Evolutionary conservation across 2,329 filamentous ascomycete species (phyloP).

Genomic region (Sarocladium kiliense): DNA sequence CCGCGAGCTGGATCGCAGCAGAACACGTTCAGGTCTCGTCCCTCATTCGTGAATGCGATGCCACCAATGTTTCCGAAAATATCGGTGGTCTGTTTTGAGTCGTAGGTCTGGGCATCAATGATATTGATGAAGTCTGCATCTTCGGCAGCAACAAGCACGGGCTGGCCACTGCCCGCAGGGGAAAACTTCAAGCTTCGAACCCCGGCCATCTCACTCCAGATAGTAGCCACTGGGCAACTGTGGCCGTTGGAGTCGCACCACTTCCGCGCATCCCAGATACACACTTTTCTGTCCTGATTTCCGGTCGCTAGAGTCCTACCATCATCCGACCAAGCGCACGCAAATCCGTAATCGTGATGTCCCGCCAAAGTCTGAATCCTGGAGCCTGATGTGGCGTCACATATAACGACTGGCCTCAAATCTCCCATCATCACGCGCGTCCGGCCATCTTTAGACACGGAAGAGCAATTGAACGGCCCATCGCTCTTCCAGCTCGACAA

Average conservation of each 20-base stretch:
- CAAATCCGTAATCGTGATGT: slow-evolving; percentile 68
- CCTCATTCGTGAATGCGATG: slow-evolving; percentile 60
- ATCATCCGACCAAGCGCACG: slow-evolving; percentile 75
- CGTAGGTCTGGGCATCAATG: slow-evolving; percentile 61
- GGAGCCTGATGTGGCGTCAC: slow-evolving; percentile 61
- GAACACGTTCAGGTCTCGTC: slow-evolving; percentile 61
- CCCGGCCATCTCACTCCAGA: slow-evolving; percentile 63
- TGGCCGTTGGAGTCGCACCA: slow-evolving; percentile 52
- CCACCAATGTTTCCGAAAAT: slow-evolving; percentile 74
- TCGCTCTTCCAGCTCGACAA: slow-evolving; percentile 44
- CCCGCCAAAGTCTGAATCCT: slow-evolving; percentile 53
- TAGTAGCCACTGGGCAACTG: slow-evolving; percentile 42
- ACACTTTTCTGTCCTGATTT: slow-evolving; percentile 67
- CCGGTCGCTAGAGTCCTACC: slow-evolving; percentile 72
- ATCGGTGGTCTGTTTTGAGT: slow-evolving; percentile 63
- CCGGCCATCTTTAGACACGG: slow-evolving; percentile 65
- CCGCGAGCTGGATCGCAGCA: slow-evolving; percentile 63
- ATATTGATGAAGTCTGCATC: slow-evolving; percentile 69
- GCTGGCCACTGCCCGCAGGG: slow-evolving; percentile 61
- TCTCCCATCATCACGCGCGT: slow-evolving; percentile 72
- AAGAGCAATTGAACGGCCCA: slow-evolving; percentile 66
- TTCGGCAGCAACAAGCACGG: slow-evolving; percentile 66
- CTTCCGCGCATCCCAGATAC: slow-evolving; percentile 71
- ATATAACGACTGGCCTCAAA: slow-evolving; percentile 57
- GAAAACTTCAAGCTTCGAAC: slow-evolving; percentile 68